Base-by-base conservation (phyloP, 129 eudicot genomes). In the Pittosporum tobira region DNA sequence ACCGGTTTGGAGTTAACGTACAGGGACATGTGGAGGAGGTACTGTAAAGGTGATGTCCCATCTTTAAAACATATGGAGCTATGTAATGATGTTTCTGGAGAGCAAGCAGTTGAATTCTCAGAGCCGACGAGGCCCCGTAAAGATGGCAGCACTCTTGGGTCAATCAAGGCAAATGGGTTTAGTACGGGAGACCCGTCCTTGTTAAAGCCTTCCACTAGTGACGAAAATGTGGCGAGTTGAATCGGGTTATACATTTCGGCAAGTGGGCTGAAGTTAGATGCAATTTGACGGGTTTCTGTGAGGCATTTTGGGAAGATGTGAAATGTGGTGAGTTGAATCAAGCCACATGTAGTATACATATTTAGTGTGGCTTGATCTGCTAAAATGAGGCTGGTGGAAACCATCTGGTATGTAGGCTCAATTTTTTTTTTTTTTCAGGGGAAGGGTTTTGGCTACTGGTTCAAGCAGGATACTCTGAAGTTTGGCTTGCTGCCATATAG, bases 31-130 rank as follows among this genome's bases (percentile, higher is more conserved):
- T 89, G 97, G 97, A 74, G 62, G 10, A 71, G 80, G 49, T 89
- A 85, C 73, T 89, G 97, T 66, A 78, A 77, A 19, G 94, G 86
- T 15, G 81, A 85, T 59, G 74, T 89, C 52, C 97, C 97, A 36
- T 89, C 94, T 69, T 51, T 75, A 59, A 85, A 57, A 59, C 77
- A 57, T 31, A 73, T 89, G 74, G 79, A 89, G 64, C 8, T 64
- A n/a, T n/a, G n/a, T n/a, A n/a, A 79, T 42, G 47, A 49, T 18
- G 71, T 51, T 29, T 30, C 74, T 0, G 62, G 69, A 53, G 72
- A 68, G 61, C 14, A 61, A 3, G 48, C 66, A 45, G 42, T 48
- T 30, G 13, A 37, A 24, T 56, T 21, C 1, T 27, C 66, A 15
- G 75, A 63, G 16, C 51, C 81, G 59, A 31, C 59, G 1, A 63